Percentiles rank a stretch among this genome's conserved stretches.
These are phyloP conservation scores for Phlegmacium glaucopus DNA, from an alignment of 768 basidiomycete species.

Conservation along the genomic window DNA sequence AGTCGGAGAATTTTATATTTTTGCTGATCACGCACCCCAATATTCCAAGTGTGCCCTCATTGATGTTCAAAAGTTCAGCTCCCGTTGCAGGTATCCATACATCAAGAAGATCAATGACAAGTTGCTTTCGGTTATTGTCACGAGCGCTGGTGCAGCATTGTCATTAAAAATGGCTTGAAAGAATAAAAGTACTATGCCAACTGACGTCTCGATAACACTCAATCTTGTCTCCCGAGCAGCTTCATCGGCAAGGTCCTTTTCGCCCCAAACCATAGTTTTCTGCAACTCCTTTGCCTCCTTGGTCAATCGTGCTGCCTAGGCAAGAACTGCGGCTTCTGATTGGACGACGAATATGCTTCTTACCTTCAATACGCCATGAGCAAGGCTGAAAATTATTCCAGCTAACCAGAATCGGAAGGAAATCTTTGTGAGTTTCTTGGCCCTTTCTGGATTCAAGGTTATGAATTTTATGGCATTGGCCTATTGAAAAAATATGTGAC, in stretches of 20 bases:
- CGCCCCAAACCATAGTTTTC: conserved; percentile 42
- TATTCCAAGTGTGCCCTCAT: conserved; percentile 83
- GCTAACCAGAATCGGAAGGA: conserved; percentile 87
- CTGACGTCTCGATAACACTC: conserved; percentile 53
- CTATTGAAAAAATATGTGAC: conserved; percentile 28
- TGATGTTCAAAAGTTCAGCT: conserved; percentile 69
- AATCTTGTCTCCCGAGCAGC: conserved; percentile 63
- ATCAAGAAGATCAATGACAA: conserved; percentile 83
- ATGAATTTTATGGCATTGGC: conserved; percentile 67
- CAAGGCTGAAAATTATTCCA: conserved; percentile 79
- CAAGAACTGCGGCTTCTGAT: not conserved
- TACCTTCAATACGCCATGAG: conserved; percentile 69
- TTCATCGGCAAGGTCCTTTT: conserved; percentile 67
- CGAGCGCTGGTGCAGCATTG: conserved; percentile 45
- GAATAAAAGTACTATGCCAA: conserved; percentile 6
- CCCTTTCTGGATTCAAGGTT: conserved; percentile 54
- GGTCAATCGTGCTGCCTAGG: conserved; percentile 57
- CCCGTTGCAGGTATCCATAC: conserved; percentile 87
- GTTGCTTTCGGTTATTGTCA: conserved; percentile 67
- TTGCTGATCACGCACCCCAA: conserved; percentile 58
- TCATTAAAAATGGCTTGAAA: not conserved
- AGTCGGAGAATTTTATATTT: not conserved
- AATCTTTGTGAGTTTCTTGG: conserved; percentile 54
- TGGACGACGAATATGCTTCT: not conserved
- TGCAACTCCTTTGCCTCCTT: conserved; percentile 56